Conservation (phyloP, 2,329 filamentous ascomycete species). For the Talaromyces amestolkiae region DNA sequence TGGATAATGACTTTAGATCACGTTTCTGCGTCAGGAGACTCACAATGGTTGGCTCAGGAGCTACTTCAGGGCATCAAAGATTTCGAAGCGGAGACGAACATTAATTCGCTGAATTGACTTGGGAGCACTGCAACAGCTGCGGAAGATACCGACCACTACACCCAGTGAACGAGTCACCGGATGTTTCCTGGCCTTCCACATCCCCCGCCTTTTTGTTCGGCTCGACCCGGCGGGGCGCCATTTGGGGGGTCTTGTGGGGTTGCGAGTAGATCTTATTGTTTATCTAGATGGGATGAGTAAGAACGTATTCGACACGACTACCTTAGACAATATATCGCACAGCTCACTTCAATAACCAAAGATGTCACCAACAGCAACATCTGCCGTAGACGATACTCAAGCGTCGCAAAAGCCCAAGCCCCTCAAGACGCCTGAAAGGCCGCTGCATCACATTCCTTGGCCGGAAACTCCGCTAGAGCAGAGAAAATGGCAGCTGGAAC, state of each 20-base stretch:
- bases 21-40: slow-evolving; percentile 5
- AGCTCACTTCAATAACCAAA: background rate
- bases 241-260: slow-evolving; percentile 6
- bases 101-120: slow-evolving; percentile 9
- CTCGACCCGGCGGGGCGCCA: background rate
- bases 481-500: slow-evolving; percentile 20
- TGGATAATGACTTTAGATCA: slow-evolving; percentile 14
- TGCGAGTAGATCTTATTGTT: background rate
- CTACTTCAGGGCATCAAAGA: slow-evolving; percentile 14
- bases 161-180: background rate
- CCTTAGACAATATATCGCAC: background rate
- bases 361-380: slow-evolving; percentile 13
- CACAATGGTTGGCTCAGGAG: slow-evolving; percentile 14
- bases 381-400: background rate
- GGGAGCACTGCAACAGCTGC: background rate
- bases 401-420: background rate
- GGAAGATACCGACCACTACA: background rate
- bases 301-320: background rate
- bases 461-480: slow-evolving; percentile 7
- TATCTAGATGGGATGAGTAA: background rate
- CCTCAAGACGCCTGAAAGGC: slow-evolving; percentile 4
- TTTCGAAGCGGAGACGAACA: slow-evolving; percentile 12
- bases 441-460: slow-evolving; percentile 16
- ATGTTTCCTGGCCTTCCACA: background rate
- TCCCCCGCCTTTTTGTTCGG: background rate